phyloP scores from a whole-genome alignment of 2,329 filamentous ascomycete species.

The Hysterium pulicare region DNA sequence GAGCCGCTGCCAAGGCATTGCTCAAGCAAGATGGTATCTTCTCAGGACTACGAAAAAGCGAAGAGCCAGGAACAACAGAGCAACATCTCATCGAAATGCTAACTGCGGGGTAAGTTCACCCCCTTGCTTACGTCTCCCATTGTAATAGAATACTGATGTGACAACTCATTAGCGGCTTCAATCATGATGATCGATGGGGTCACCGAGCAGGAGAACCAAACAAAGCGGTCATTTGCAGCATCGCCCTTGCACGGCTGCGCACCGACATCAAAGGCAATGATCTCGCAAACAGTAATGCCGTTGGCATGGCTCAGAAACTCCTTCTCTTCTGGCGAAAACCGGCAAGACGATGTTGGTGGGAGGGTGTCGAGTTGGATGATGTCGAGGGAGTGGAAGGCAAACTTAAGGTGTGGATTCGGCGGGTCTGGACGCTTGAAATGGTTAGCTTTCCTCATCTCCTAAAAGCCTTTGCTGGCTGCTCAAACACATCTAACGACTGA shows the following conservation, averaged over 20 bases:
- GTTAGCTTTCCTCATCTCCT: slow-evolving; percentile 41
- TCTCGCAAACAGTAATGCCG: slow-evolving; percentile 68
- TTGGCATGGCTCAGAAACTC: slow-evolving; percentile 98
- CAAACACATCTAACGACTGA: slow-evolving; percentile 12
- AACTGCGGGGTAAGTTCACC: slow-evolving; percentile 77
- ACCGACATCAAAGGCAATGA: slow-evolving; percentile 83
- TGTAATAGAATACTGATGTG: background rate
- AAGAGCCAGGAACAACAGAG: slow-evolving; percentile 93
- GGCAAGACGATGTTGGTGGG: slow-evolving; percentile 97
- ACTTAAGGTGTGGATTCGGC: slow-evolving; percentile 95
- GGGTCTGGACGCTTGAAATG: slow-evolving; percentile 99
- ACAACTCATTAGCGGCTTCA: slow-evolving; percentile 70
- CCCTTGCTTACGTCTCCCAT: background rate
- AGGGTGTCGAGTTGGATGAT: slow-evolving; percentile 85
- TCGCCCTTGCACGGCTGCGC: slow-evolving; percentile 86
- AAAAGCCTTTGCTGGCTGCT: background rate
- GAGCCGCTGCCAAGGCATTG: slow-evolving; percentile 82
- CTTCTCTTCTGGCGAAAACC: slow-evolving; percentile 98
- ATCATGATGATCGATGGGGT: slow-evolving; percentile 92
- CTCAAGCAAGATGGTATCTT: slow-evolving; percentile 92
- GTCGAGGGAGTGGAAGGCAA: slow-evolving; percentile 88
- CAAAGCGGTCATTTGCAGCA: slow-evolving; percentile 96
- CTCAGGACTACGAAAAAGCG: slow-evolving; percentile 88
- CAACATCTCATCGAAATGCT: slow-evolving; percentile 99
- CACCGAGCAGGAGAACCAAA: slow-evolving; percentile 96